Evolutionary conservation across 805 yeast genomes (phyloP).

Genomic region (Torulaspora gathmanii): DNA sequence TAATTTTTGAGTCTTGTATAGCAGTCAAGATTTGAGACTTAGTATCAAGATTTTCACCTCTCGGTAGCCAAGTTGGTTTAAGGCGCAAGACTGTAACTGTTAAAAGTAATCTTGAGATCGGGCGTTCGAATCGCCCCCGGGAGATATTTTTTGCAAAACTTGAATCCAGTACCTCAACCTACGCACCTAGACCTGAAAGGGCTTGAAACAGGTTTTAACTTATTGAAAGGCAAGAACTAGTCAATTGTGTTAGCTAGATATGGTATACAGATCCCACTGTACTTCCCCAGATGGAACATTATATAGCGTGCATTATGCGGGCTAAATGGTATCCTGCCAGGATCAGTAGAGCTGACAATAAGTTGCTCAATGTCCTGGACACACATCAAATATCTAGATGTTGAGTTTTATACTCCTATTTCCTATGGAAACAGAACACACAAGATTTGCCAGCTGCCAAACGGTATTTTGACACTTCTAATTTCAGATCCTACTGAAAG

Average conservation of each 20-base stretch:
- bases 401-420: conserved; percentile 35
- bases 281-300: too few relatives aligned
- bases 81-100: conserved; percentile 39
- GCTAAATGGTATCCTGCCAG: too few relatives aligned
- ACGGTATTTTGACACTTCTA: conserved; percentile 63
- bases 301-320: too few relatives aligned
- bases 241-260: not conserved
- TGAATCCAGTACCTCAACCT: not conserved
- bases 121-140: conserved; percentile 41
- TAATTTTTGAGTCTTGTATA: too few relatives aligned
- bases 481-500: conserved; percentile 71
- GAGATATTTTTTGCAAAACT: conserved; percentile 26
- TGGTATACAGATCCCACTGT: not conserved
- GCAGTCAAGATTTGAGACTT: too few relatives aligned
- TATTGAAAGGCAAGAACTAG: not conserved
- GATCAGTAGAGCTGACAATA: too few relatives aligned
- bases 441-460: conserved; percentile 49
- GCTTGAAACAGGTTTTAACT: not conserved
- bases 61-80: conserved; percentile 40
- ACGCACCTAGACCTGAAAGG: not conserved
- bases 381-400: conserved; percentile 21
- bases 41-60: conserved; percentile 20
- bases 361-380: conserved; percentile 18
- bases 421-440: conserved; percentile 40
- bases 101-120: conserved; percentile 37